Base-by-base conservation (phyloP, 768 basidiomycete genomes). In the Suillus ampliporus region DNA sequence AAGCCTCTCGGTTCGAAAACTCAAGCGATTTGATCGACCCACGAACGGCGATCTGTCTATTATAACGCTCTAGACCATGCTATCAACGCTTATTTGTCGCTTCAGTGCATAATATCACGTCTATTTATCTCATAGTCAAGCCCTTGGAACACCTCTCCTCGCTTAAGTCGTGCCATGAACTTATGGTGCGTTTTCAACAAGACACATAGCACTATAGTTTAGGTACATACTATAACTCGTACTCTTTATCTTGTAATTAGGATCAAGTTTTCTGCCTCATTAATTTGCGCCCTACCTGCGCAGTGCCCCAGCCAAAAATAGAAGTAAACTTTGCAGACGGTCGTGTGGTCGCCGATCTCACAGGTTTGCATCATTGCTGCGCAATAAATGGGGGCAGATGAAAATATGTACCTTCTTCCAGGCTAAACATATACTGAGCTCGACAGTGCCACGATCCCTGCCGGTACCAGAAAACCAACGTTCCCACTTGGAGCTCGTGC, bases 341-440 rank as follows among this genome's bases (percentile, higher is more conserved):
- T 31, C n/a, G n/a, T n/a, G n/a, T n/a, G n/a, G n/a, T n/a, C n/a
- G n/a, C n/a, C n/a, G n/a, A 28, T 50, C 5, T 50, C 50, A 51
- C 50, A 51, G 50, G 50, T 51, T 37, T 31, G 28, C 50, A 51
- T 51, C 50, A 51, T 51, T 51, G 50, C 50, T 51, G 28, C 50
- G 50, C 50, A 51, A 31, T 31, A 31, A 31, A 31, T 31, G 31
- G 31, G 31, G 31, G 28, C 50, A 31, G 50, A 51, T 51, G 31
- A 51, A 19, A 51, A 51, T 51, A 51, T n/a, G 10, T 13, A 4
- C 17, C 8, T 28, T 4, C 26, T 28, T 48, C 19, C 50, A 19
- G 48, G 28, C 10, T 51, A 51, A 31, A 31, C 28, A 51, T 51
- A 51, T 11, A 9, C 13, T 26, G 17, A 31, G 28, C 28, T 3